Base-by-base conservation (phyloP, 176 grass and related monocot species). In the Musa itinerans region DNA sequence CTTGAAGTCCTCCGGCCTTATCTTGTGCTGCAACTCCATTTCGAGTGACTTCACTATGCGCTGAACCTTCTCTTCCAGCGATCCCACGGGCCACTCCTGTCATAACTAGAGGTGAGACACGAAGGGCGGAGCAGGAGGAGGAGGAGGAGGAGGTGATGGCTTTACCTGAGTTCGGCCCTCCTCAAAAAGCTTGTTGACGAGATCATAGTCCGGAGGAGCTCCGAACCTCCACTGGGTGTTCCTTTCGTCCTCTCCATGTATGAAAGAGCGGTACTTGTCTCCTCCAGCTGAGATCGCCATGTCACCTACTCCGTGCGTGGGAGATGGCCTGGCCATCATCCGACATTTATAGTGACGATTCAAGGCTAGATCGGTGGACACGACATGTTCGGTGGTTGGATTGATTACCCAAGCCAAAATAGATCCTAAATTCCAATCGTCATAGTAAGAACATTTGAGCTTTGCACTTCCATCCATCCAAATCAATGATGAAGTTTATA, bases 101-200 rank as follows among this genome's bases (percentile, higher is more conserved):
- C 6, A 3, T 0, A 52, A 10, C 52, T 2, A 50, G 2, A 16
- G 17, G 20, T 10, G 1, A 11, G 8, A 21, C 16, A 52, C 34
- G 19, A 58, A 17, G 54, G 54, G 2, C 11, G 11, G 11, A 58
- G 16, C 54, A 58, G 26, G 65, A 68, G 29, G 24, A 9, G 65
- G 65, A 58, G 26, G 65, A 68, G 29, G 24, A 9, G 65, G 65
- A 66, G 19, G 11, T 50, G 11, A 20, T 55, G 8, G 15, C 67
- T 13, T 72, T 76, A 89, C 86, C 72, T 86, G 56, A 7, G 92
- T 96, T 63, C 92, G 52, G 27, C 83, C 92, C 3, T 79, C 92
- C 74, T 96, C 89, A 50, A 96, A 96, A 29, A 91, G 89, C 80
- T 85, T 87, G 86, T 96, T 85, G 15, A 92, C 92, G 62, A 68